Base-by-base conservation (phyloP, 179 eudicot genomes). In the Sideroxylon spinosum region DNA sequence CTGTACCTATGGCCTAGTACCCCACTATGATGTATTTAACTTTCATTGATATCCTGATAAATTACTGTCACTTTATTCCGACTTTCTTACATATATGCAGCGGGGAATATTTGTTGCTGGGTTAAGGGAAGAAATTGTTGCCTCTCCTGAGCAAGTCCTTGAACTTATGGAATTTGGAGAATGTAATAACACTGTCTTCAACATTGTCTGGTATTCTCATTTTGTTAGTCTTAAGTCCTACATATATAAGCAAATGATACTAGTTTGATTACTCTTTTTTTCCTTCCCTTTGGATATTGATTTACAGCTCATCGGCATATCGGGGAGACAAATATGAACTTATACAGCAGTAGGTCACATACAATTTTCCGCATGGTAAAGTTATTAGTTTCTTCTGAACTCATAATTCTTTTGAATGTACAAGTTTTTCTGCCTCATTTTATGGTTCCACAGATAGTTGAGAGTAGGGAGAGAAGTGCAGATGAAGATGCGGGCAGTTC, bases 321-420 rank as follows among this genome's bases (percentile, higher is more conserved):
- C 76, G 99, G 98, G 75, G 99, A 95, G 86, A 95, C 99, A 60
- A 95, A 95, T 88, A 95, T 95, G 99, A 95, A 95, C 68, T 64
- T 90, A 59, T 90, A 95, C 81, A 95, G 99, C 75, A 95, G 98
- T 71, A 86, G 99, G 81, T 95, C 99, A 74, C 99, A 95, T 82
- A 93, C 99, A 78, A 93, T 95, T 79, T 95, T 95, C 73, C 97
- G 99, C 80, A 95, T 95, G 99, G 99, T 95, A 89, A 8, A 73
- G 52, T 64, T 78, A 73, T 76, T 81, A 50, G 44, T 71, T 63
- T 32, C 25, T 29, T 62, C 12, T 0, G 23, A 60, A 26, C 66
- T 68, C 78, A 20, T 52, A 7, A 57, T 12, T 49, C 32, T 32
- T 68, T 68, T 73, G 28, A 44, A 50, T 7, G n/a, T 32, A 48